Percentiles rank a stretch among this genome's conserved stretches.
phyloP scores from a whole-genome alignment of 164 flowering plant genomes.

The Stephania japonica region DNA sequence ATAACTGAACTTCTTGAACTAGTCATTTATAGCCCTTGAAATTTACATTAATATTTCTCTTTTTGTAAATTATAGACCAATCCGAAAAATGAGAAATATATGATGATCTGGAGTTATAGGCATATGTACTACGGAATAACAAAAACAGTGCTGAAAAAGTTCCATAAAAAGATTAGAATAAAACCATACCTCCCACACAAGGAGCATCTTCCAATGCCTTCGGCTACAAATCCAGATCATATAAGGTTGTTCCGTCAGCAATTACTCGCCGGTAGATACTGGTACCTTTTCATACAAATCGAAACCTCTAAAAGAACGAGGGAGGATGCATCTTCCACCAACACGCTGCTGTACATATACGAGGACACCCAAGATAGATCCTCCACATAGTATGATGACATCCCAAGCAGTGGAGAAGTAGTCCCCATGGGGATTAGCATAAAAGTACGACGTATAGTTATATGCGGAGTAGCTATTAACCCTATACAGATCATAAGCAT shows the following conservation, averaged over 20 bases:
- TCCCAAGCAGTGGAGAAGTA: constrained; percentile 64
- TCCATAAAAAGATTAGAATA: background rate
- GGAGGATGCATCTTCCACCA: constrained; percentile 53
- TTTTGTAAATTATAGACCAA: background rate
- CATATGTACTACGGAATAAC: background rate
- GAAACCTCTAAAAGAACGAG: constrained; percentile 26
- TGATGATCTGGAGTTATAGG: background rate
- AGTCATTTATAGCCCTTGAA: background rate
- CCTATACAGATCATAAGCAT: constrained; percentile 64
- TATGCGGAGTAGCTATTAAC: constrained; percentile 18
- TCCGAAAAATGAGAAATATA: too few species aligned
- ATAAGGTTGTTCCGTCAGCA: background rate
- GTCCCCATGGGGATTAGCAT: constrained; percentile 40
- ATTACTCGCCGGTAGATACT: constrained; percentile 15
- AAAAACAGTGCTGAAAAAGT: background rate
- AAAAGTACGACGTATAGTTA: constrained; percentile 26
- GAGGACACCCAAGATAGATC: constrained; percentile 37
- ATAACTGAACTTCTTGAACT: background rate
- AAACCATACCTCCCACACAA: background rate
- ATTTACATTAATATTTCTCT: background rate
- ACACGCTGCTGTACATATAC: constrained; percentile 56
- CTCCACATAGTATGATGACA: constrained; percentile 39
- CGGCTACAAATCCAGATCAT: background rate
- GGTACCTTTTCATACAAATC: constrained; percentile 35
- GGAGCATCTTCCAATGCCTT: background rate